Base-by-base conservation (phyloP, 495 filamentous ascomycete species). In the Penicillium maclennaniae region DNA sequence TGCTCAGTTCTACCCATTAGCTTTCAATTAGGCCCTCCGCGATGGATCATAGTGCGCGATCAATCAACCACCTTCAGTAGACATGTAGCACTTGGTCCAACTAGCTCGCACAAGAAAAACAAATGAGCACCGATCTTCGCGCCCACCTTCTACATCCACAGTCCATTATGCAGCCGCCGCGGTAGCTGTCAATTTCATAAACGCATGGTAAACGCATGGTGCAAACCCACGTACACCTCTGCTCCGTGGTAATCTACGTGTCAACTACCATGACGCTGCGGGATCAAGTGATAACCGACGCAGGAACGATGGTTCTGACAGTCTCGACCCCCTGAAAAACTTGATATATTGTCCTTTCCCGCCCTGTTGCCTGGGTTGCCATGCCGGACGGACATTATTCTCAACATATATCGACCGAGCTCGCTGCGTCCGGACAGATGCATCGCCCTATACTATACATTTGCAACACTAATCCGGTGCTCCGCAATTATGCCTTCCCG, bases 211-310 rank as follows among this genome's bases (percentile, higher is more conserved):
- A 10, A 27, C 20, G 42, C 45, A 58, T 49, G 38, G 28, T 16
- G 23, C 14, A 39, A 34, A 4, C 44, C 47, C 46, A 49, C 47
- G 47, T 17, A 51, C 28, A 23, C 39, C 40, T 16, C 48, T 40
- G 34, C 48, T 39, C 28, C 12, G 12, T 44, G 40, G 31, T 21
- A 51, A 20, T 37, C 17, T 34, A 51, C 48, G 43, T 49, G 17
- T 49, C 40, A 16, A 28, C 48, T 48, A 31, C 44, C 47, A 55
- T 47, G 48, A 23, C 31, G 27, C 47, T 48, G 52, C 44, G 49
- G 10, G 36, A 37, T 36, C 42, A 45, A 46, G 45, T 49, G 49
- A 43, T 47, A 12, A 31, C 4, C 27, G 10, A 34, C 14, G 31
- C 31, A 34, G 14, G 31, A 34, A 34, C 8, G 2, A 14, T 12